phyloP scores from a whole-genome alignment of 2,329 filamentous ascomycete genomes.

The Cadophora luteo-olivacea region DNA sequence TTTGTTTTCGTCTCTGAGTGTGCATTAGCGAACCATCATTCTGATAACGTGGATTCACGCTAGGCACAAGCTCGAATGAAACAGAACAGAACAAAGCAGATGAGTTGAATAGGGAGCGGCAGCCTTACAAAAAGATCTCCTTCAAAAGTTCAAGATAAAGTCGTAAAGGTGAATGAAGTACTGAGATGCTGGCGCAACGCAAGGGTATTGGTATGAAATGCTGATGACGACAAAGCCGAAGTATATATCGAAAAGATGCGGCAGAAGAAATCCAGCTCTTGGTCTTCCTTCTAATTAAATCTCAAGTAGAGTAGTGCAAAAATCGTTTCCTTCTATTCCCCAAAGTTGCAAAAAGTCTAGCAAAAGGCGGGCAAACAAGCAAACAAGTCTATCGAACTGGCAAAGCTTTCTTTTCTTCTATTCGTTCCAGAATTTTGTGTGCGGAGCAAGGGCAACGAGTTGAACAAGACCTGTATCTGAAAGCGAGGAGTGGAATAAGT shows the following conservation, averaged over 20 bases:
- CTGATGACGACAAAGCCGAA: constrained; percentile 11
- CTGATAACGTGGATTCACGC: neutral
- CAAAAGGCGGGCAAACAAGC: constrained; percentile 18
- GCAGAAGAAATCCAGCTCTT: constrained; percentile 43
- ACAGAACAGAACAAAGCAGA: neutral
- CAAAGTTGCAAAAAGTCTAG: constrained; percentile 5
- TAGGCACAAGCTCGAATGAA: neutral
- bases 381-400: constrained; percentile 21
- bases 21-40: constrained; percentile 2
- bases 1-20: neutral
- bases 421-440: constrained; percentile 5
- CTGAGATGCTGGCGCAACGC: constrained; percentile 16
- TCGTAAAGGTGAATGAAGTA: constrained; percentile 10
- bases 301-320: constrained; percentile 29
- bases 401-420: constrained; percentile 7
- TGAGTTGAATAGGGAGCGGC: neutral
- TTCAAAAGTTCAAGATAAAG: neutral
- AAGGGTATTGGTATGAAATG: constrained; percentile 18
- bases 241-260: constrained; percentile 17
- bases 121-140: neutral
- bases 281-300: constrained; percentile 38
- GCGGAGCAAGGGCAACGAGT: constrained; percentile 9
- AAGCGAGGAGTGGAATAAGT: constrained; percentile 21
- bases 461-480: constrained; percentile 17
- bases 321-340: constrained; percentile 1